Conservation (phyloP, 192 early-diverging fungal species). For the Gigaspora rosea region DNA sequence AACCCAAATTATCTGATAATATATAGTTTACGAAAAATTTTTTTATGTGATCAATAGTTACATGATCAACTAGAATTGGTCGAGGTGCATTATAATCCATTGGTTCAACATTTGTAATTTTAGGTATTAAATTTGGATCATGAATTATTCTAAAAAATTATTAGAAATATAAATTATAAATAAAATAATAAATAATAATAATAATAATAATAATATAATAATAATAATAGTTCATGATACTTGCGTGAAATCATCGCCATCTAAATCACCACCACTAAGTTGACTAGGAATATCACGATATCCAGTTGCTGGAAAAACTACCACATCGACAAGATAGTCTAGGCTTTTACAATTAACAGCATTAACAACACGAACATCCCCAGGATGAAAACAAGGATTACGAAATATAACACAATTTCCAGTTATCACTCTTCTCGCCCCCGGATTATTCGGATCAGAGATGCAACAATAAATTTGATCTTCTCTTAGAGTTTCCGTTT, state of each 20-base stretch:
- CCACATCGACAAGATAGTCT: constrained; percentile 60
- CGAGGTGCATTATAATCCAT: constrained; percentile 57
- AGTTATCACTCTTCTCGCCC: constrained; percentile 35
- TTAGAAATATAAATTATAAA: not conserved
- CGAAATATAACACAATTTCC: constrained; percentile 51
- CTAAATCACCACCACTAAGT: constrained; percentile 81
- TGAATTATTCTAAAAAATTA: constrained; percentile 47
- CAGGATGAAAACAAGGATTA: constrained; percentile 69
- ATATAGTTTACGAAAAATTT: constrained; percentile 72
- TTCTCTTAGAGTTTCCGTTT: constrained; percentile 43
- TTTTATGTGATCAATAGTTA: constrained; percentile 50
- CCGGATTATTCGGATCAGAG: constrained; percentile 31
- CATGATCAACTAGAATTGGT: constrained; percentile 36
- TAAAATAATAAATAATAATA: not conserved
- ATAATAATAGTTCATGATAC: not conserved
- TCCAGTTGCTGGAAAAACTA: constrained; percentile 73
- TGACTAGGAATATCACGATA: constrained; percentile 70
- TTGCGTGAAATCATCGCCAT: constrained; percentile 78
- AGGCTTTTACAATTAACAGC: constrained; percentile 55
- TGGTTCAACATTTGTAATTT: constrained; percentile 38
- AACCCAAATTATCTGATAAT: constrained; percentile 62
- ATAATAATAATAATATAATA: not conserved
- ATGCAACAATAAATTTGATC: constrained; percentile 57
- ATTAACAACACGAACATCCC: constrained; percentile 59
- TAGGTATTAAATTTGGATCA: constrained; percentile 54